A percentile compares a stretch with the other conserved stretches of the same genome.
Evolutionary conservation across 202 grass and related monocot genomes (phyloP).

Genomic region (Alloteropsis angusta): DNA sequence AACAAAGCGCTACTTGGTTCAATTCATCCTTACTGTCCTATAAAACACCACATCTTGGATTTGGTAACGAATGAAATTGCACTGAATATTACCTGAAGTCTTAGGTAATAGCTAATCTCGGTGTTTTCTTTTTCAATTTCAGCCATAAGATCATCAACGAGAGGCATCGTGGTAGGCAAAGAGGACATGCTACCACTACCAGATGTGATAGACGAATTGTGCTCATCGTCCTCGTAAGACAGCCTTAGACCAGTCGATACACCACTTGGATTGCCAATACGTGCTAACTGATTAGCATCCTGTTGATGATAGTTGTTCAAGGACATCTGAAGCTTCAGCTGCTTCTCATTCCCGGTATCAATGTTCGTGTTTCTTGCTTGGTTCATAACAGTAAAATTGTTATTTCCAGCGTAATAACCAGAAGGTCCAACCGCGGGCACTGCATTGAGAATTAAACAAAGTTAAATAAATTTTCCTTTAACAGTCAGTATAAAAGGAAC

Average conservation of each 20-base stretch:
- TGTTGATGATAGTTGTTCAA: slow-evolving; percentile 32
- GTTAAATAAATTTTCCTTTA: neutral
- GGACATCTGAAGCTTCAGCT: slow-evolving; percentile 49
- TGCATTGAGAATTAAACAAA: slow-evolving; percentile 8
- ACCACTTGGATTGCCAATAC: slow-evolving; percentile 25
- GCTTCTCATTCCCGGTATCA: slow-evolving; percentile 21
- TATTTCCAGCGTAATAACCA: slow-evolving; percentile 32
- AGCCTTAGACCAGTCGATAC: slow-evolving; percentile 50
- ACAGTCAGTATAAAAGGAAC: neutral
- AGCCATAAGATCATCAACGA: slow-evolving; percentile 27
- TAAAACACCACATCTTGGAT: neutral
- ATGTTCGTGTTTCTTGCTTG: slow-evolving; percentile 32
- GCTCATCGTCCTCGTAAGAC: slow-evolving; percentile 43
- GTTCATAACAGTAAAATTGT: slow-evolving; percentile 21
- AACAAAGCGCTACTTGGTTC: neutral
- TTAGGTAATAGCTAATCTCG: slow-evolving; percentile 32
- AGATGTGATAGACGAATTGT: slow-evolving; percentile 45
- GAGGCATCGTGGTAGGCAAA: slow-evolving; percentile 15
- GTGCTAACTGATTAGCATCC: slow-evolving; percentile 18
- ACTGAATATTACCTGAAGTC: slow-evolving; percentile 27
- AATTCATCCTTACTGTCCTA: neutral
- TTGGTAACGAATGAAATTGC: neutral
- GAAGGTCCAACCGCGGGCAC: slow-evolving; percentile 17
- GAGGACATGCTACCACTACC: slow-evolving; percentile 41
- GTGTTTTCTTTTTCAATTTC: slow-evolving; percentile 44